A percentile compares a stretch with the other conserved stretches of the same genome.
Evolutionary conservation across 2,329 filamentous ascomycete species (phyloP).

Genomic region (Colletotrichum nymphaeae): DNA sequence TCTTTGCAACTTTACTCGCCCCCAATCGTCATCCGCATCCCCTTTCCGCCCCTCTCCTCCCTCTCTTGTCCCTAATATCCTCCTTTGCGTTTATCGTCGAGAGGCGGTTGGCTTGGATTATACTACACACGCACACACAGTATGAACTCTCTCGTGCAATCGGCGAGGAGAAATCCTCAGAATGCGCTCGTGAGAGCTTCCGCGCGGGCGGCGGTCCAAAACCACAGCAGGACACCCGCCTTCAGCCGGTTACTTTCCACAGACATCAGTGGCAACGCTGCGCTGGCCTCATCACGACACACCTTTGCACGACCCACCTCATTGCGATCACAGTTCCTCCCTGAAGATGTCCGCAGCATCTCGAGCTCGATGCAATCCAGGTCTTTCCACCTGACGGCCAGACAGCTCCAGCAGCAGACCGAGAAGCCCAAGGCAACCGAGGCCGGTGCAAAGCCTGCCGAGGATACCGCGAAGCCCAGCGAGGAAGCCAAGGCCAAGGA

Average conservation of each 20-base stretch:
- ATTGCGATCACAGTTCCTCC: conserved; percentile 59
- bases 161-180: conserved; percentile 56
- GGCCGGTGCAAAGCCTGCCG: conserved; percentile 50
- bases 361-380: conserved; percentile 48
- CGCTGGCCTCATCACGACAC: conserved; percentile 42
- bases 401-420: conserved; percentile 42
- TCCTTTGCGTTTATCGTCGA: conserved; percentile 42
- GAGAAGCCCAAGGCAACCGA: conserved; percentile 39
- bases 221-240: conserved; percentile 58
- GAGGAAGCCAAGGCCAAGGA: conserved; percentile 52
- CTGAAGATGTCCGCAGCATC: conserved; percentile 52
- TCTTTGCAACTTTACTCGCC: conserved; percentile 45
- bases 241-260: conserved; percentile 58
- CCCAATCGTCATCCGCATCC: conserved; percentile 36
- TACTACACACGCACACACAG: conserved; percentile 38
- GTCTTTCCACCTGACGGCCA: conserved; percentile 51
- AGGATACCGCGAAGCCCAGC: conserved; percentile 52
- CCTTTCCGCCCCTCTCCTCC: conserved; percentile 38
- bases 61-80: conserved; percentile 31
- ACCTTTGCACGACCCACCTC: conserved; percentile 46
- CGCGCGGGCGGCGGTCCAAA: conserved; percentile 48
- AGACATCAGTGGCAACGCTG: conserved; percentile 40
- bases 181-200: conserved; percentile 55
- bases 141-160: conserved; percentile 59
- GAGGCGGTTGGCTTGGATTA: conserved; percentile 39